Evolutionary conservation across 208 protist species (phyloP).

Genomic region (Angomonas deanei): DNA sequence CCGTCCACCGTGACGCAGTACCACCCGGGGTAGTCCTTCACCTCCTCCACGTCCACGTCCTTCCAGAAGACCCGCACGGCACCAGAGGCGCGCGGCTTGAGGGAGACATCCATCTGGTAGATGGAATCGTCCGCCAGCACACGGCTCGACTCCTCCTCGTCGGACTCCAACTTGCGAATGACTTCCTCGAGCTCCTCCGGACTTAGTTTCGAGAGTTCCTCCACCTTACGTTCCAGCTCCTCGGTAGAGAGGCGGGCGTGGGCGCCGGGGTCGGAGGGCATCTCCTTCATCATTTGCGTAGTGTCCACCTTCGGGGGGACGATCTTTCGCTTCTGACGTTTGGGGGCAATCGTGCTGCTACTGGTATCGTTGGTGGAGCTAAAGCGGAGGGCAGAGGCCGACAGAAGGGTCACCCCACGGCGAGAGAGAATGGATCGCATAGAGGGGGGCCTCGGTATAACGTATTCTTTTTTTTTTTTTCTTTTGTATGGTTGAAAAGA

Average conservation of each 20-base stretch:
- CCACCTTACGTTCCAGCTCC: slow-evolving; percentile 80
- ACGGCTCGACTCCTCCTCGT: slow-evolving; percentile 67
- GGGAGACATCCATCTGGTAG: slow-evolving; percentile 89
- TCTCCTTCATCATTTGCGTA: slow-evolving; percentile 40
- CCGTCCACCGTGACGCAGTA: slow-evolving; percentile 85
- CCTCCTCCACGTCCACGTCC: slow-evolving; percentile 66
- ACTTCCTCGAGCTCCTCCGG: slow-evolving; percentile 67
- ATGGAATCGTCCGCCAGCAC: slow-evolving; percentile 82
- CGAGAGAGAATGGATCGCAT: not conserved
- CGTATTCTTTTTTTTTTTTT: not conserved
- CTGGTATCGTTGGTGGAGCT: not conserved
- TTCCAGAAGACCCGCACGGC: slow-evolving; percentile 86
- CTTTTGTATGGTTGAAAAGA: not conserved
- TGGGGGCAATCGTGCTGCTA: slow-evolving; percentile 48
- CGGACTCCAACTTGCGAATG: slow-evolving; percentile 42
- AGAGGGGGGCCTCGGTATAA: not conserved
- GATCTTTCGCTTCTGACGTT: slow-evolving; percentile 55
- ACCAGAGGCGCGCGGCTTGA: slow-evolving; percentile 47
- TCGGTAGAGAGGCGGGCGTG: slow-evolving; percentile 79
- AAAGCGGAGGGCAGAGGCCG: not conserved
- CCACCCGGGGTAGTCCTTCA: slow-evolving; percentile 63
- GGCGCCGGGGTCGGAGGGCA: slow-evolving; percentile 75
- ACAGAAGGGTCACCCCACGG: not conserved
- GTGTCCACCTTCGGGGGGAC: slow-evolving; percentile 39
- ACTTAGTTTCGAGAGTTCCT: slow-evolving; percentile 66